Conservation (phyloP, 148 eudicot species). For the Rhododendron ovatum region DNA sequence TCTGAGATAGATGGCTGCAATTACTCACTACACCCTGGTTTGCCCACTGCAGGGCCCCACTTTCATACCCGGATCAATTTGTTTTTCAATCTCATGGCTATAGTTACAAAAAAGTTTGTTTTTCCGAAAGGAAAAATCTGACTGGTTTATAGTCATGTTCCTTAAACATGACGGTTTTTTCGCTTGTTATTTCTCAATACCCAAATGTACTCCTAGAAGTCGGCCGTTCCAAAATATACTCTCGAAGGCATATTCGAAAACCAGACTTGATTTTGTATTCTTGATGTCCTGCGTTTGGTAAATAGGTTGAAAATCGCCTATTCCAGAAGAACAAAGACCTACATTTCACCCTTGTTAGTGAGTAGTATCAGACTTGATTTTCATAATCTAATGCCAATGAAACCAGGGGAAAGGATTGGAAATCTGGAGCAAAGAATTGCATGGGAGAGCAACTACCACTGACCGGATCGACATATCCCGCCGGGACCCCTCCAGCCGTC, state of each 20-base stretch:
- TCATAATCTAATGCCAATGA: background rate
- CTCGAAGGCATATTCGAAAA: too few species aligned
- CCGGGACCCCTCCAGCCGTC: constrained; percentile 38
- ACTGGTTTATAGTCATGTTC: background rate
- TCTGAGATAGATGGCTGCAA: too few species aligned
- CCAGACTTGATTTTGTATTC: background rate
- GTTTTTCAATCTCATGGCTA: background rate
- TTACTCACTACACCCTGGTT: too few species aligned
- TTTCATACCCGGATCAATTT: background rate
- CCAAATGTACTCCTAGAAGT: background rate
- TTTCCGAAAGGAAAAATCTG: background rate
- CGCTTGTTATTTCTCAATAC: background rate
- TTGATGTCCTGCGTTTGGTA: background rate
- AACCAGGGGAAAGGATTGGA: constrained; percentile 61
- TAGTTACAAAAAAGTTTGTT: background rate
- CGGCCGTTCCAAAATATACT: background rate
- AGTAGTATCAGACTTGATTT: background rate
- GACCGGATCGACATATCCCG: constrained; percentile 25
- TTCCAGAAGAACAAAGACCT: background rate
- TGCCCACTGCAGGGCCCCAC: too few species aligned
- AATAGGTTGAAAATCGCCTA: background rate
- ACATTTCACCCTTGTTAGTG: background rate
- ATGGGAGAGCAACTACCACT: constrained; percentile 25
- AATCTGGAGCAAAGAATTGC: constrained; percentile 18
- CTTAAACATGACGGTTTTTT: background rate